Evolutionary conservation across 169 alveolate genomes (phyloP).

Genomic region (Plasmodium falciparum): DNA sequence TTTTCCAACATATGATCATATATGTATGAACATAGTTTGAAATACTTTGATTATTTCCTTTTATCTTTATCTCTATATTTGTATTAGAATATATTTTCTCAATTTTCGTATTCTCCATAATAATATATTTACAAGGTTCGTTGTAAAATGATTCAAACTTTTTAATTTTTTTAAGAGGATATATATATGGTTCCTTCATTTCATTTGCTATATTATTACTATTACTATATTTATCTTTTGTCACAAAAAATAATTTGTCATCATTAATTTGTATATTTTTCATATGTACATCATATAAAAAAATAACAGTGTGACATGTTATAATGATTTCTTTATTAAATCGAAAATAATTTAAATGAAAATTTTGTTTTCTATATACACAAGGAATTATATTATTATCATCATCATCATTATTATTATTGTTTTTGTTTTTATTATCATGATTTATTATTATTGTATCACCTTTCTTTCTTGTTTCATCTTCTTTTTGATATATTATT

Average conservation of each 20-base stretch:
- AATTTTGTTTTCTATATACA: too few relatives aligned
- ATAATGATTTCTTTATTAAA: conserved; percentile 9
- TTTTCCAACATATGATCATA: too few relatives aligned
- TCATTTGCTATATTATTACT: not conserved
- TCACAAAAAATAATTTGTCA: conserved; percentile 12
- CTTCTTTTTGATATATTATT: not conserved
- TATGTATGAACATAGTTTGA: too few relatives aligned
- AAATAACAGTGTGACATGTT: conserved; percentile 58
- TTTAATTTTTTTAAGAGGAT: conserved; percentile 8
- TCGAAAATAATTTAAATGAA: not conserved
- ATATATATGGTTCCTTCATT: not conserved
- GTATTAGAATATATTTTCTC: not conserved
- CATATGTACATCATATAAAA: conserved; percentile 10
- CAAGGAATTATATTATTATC: too few relatives aligned
- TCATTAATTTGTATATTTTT: conserved; percentile 15
- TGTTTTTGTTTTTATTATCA: not conserved
- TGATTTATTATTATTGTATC: not conserved
- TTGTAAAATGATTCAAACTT: not conserved
- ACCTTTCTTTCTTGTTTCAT: not conserved
- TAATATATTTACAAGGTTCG: not conserved
- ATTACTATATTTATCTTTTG: not conserved
- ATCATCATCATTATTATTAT: not conserved
- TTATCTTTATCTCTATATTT: not conserved
- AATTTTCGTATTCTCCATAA: conserved; percentile 3
- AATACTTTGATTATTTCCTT: not conserved